Conservation (phyloP, 441 rosid genomes). For the Cnidoscolus chayamansa region DNA sequence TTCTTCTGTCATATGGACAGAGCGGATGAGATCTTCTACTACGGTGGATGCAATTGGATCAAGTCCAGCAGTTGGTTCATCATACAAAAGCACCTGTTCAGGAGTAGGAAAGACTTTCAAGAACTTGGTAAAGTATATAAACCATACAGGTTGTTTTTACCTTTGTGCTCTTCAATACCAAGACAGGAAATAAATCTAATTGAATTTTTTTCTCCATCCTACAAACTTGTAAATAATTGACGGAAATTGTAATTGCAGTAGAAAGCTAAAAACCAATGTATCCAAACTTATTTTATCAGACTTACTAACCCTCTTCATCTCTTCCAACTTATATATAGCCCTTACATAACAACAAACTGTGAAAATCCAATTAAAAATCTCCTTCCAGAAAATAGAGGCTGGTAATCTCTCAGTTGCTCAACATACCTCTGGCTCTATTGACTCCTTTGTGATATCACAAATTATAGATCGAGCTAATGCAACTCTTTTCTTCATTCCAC, state of each 20-base stretch:
- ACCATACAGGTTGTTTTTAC: not conserved
- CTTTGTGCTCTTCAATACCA: too few relatives aligned
- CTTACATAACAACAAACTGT: not conserved
- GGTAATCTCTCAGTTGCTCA: constrained; percentile 3
- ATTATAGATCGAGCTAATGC: constrained; percentile 95
- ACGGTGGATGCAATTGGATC: constrained; percentile 98
- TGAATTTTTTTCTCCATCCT: not conserved
- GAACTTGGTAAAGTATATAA: not conserved
- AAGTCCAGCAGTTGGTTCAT: constrained; percentile 96
- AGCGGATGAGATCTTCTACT: constrained; percentile 94
- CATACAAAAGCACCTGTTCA: constrained; percentile 77
- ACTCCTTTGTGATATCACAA: constrained; percentile 70
- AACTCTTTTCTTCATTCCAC: constrained; percentile 99
- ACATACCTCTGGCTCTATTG: constrained; percentile 88
- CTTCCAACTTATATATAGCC: not conserved
- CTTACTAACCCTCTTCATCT: too few relatives aligned
- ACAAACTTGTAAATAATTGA: too few relatives aligned
- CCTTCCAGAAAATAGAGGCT: constrained; percentile 1
- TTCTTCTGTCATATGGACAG: constrained; percentile 62
- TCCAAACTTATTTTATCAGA: too few relatives aligned
- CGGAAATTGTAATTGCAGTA: too few relatives aligned
- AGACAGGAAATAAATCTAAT: too few relatives aligned
- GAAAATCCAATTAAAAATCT: not conserved
- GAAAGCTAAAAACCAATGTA: too few relatives aligned
- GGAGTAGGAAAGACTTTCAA: not conserved